These are phyloP conservation scores for Penicillium verrucosum DNA, from an alignment of 2,329 filamentous ascomycete genomes.

Conservation along the genomic window DNA sequence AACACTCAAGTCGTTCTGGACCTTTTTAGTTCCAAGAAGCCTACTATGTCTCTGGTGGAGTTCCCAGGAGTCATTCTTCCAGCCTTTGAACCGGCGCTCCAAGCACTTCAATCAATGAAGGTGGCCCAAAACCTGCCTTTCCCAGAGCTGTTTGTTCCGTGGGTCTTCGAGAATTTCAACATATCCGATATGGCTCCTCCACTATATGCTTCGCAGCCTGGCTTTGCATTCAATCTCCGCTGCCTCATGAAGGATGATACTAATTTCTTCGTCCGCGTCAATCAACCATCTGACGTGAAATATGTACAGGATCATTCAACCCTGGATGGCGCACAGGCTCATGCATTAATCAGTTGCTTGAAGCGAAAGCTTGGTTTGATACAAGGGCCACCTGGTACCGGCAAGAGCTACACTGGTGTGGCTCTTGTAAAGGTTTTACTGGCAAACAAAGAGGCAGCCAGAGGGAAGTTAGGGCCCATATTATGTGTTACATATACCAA, in stretches of 20 bases:
- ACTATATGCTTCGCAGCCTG: slow-evolving; percentile 48
- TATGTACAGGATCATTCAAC: slow-evolving; percentile 16
- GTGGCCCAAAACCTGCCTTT: slow-evolving; percentile 49
- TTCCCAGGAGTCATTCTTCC: slow-evolving; percentile 60
- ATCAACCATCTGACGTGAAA: slow-evolving; percentile 16
- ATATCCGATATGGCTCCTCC: slow-evolving; percentile 45
- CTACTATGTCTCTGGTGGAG: slow-evolving; percentile 50
- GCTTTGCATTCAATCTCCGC: slow-evolving; percentile 48
- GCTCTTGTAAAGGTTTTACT: slow-evolving; percentile 30
- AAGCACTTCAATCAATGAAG: slow-evolving; percentile 55
- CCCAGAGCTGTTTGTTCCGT: slow-evolving; percentile 40
- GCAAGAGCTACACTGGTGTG: slow-evolving; percentile 29
- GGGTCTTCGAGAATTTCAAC: slow-evolving; percentile 5
- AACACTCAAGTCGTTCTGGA: slow-evolving; percentile 19
- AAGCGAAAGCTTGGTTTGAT: slow-evolving; percentile 22
- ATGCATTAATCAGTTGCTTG: slow-evolving; percentile 18
- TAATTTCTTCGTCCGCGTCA: slow-evolving; percentile 17
- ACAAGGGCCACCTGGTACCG: slow-evolving; percentile 31
- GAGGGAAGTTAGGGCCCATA: slow-evolving; percentile 43
- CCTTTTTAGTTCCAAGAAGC: slow-evolving; percentile 4
- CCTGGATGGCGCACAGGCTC: slow-evolving; percentile 23
- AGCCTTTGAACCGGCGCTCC: slow-evolving; percentile 57
- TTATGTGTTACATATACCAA: slow-evolving; percentile 52
- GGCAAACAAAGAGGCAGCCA: slow-evolving; percentile 23
- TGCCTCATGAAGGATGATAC: slow-evolving; percentile 27